A percentile compares a stretch with the other conserved stretches of the same genome.
These are phyloP conservation scores for Magnaporthales sp. DNA, from an alignment of 2,329 filamentous ascomycete species.

Conservation along the genomic window DNA sequence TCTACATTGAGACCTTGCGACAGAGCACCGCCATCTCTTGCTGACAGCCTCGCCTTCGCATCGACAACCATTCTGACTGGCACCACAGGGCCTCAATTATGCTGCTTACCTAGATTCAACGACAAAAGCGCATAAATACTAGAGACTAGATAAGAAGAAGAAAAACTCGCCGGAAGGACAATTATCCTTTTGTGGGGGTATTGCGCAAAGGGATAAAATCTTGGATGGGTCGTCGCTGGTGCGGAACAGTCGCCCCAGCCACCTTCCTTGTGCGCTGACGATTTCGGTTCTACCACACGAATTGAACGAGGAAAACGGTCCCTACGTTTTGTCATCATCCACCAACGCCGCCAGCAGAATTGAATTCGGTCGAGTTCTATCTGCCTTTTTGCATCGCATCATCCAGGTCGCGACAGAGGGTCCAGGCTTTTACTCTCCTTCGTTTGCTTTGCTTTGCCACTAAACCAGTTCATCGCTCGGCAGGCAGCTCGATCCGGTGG, in stretches of 20 bases:
- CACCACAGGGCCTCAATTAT: neutral
- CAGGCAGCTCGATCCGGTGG: neutral
- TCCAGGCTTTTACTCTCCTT: neutral
- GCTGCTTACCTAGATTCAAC: neutral
- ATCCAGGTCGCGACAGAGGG: neutral
- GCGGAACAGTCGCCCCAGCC: neutral
- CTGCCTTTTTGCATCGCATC: neutral
- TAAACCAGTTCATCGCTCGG: neutral
- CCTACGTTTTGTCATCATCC: neutral
- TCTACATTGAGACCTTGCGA: neutral
- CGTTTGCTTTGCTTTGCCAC: neutral
- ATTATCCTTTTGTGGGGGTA: neutral
- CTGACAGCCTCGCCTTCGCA: neutral
- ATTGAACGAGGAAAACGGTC: neutral
- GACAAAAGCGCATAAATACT: neutral
- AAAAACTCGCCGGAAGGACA: neutral
- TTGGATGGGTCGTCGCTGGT: neutral
- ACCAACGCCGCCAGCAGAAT: neutral
- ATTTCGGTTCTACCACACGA: neutral
- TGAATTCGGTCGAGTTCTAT: neutral
- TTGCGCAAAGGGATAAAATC: neutral
- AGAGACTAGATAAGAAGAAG: neutral
- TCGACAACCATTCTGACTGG: neutral
- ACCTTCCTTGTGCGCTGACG: neutral
- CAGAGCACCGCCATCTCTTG: neutral